Conservation (phyloP, 306 rosid species). For the Mimosa pudica region DNA sequence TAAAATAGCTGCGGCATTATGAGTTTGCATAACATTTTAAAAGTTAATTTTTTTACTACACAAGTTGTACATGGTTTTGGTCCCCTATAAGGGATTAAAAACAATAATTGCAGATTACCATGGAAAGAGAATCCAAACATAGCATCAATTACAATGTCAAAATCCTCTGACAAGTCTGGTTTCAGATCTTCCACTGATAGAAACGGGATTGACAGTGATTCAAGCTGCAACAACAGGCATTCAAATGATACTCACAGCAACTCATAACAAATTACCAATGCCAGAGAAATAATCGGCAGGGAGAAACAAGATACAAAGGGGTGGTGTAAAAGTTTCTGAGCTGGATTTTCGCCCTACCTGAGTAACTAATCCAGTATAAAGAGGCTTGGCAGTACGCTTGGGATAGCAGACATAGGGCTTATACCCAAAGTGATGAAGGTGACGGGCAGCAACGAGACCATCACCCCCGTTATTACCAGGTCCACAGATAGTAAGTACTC, state of each 20-base stretch:
- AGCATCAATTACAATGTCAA: slow-evolving; percentile 78
- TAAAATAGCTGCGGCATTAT: background rate
- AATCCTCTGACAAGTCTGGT: slow-evolving; percentile 65
- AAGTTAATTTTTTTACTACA: background rate
- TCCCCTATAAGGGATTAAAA: slow-evolving; percentile 3
- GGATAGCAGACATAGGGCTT: slow-evolving; percentile 79
- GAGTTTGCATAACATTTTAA: background rate
- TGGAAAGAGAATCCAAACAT: slow-evolving; percentile 96
- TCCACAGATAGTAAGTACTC: slow-evolving; percentile 84
- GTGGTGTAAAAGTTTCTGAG: slow-evolving; percentile 16
- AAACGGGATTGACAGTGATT: slow-evolving; percentile 84
- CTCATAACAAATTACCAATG: slow-evolving; percentile 9
- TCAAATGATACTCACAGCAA: slow-evolving; percentile 36
- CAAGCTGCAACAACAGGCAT: slow-evolving; percentile 63
- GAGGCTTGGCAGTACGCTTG: slow-evolving; percentile 83
- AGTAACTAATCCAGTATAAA: slow-evolving; percentile 84
- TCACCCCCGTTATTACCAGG: slow-evolving; percentile 99
- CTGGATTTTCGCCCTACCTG: slow-evolving; percentile 55
- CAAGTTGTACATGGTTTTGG: slow-evolving; percentile 1
- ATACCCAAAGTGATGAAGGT: slow-evolving; percentile 85
- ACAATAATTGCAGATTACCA: slow-evolving; percentile 51
- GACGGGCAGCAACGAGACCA: slow-evolving; percentile 96
- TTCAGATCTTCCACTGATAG: slow-evolving; percentile 78
- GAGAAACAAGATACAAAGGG: background rate
- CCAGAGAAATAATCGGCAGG: slow-evolving; percentile 17